phyloP scores from a whole-genome alignment of 2,329 filamentous ascomycete genomes.

The Alternaria gaisen region DNA sequence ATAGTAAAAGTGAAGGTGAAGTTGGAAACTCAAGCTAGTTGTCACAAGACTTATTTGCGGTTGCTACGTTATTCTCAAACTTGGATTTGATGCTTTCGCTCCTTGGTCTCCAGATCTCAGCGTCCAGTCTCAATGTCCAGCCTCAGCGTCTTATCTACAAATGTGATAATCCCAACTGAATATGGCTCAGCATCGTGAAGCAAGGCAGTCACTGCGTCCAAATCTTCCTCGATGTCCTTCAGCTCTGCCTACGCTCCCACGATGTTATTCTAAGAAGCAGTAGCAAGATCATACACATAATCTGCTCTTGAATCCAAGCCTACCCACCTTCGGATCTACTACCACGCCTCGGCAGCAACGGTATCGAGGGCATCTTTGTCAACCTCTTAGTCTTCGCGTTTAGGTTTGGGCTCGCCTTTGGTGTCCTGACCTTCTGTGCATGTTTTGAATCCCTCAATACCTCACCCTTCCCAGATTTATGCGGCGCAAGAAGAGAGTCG shows the following conservation, averaged over 20 bases:
- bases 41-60: no score
- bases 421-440: slow-evolving; percentile 16
- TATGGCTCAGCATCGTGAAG: no score
- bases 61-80: no score
- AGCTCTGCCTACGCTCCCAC: neutral
- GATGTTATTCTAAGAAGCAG: neutral
- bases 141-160: no score
- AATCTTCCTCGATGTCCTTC: no score
- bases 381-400: neutral
- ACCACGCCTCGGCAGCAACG: neutral
- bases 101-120: no score
- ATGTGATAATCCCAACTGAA: no score
- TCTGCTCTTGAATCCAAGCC: neutral
- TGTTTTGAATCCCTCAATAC: slow-evolving; percentile 22
- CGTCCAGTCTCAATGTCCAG: no score
- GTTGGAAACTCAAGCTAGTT: neutral
- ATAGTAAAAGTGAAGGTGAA: neutral
- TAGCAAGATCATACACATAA: neutral
- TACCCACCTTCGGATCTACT: neutral
- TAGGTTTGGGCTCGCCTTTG: neutral
- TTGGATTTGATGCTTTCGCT: no score
- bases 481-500: slow-evolving; percentile 37
- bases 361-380: slow-evolving; percentile 11
- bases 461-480: slow-evolving; percentile 39
- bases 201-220: no score